These are phyloP conservation scores for Candida berthetii DNA, from an alignment of 805 yeast genomes.

Conservation along the genomic window DNA sequence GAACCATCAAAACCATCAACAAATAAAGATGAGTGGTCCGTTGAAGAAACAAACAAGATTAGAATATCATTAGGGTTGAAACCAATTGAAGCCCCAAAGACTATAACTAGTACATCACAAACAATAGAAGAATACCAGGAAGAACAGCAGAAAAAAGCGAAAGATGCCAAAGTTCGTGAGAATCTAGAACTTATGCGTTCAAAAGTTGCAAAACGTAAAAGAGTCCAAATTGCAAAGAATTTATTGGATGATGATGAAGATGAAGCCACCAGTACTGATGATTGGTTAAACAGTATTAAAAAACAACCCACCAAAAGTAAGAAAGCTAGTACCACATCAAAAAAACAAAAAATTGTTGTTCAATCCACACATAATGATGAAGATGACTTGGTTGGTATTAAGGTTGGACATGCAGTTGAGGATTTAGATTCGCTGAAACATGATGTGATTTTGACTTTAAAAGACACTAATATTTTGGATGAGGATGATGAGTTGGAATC, in stretches of 20 bases:
- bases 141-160: neutral
- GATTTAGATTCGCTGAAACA: slow-evolving; percentile 6
- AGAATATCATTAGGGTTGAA: slow-evolving; percentile 25
- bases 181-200: slow-evolving; percentile 9
- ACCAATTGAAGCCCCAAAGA: slow-evolving; percentile 8
- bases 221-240: slow-evolving; percentile 5
- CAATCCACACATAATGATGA: neutral
- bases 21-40: slow-evolving; percentile 10
- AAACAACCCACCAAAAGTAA: slow-evolving; percentile 1
- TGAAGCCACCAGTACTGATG: slow-evolving; percentile 5
- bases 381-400: slow-evolving; percentile 6
- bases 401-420: slow-evolving; percentile 12
- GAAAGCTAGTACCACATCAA: neutral
- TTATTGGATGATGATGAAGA: slow-evolving; percentile 11
- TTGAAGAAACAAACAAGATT: slow-evolving; percentile 53
- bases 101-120: neutral
- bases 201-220: slow-evolving; percentile 10
- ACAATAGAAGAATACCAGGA: slow-evolving; percentile 10
- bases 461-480: slow-evolving; percentile 13
- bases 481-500: slow-evolving; percentile 19
- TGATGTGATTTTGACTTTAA: slow-evolving; percentile 16
- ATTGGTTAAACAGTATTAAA: slow-evolving; percentile 16
- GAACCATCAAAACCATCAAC: neutral
- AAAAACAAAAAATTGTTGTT: neutral
- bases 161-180: slow-evolving; percentile 7